Base-by-base conservation (phyloP, 495 filamentous ascomycete genomes). In the Hypoxylon cercidicola region DNA sequence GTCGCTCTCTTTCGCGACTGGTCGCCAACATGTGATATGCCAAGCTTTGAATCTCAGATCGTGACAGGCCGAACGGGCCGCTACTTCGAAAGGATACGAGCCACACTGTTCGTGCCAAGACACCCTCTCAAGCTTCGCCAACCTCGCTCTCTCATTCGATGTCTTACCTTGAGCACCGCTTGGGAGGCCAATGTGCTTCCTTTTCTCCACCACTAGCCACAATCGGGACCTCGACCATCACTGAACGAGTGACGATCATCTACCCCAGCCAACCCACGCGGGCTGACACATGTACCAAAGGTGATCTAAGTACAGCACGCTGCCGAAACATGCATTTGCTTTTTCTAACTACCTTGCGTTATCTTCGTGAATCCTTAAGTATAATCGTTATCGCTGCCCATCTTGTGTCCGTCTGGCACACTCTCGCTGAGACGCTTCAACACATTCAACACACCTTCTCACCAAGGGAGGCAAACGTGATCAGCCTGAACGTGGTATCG, bases 11-110 rank as follows among this genome's bases (percentile, higher is more conserved):
- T 56, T 50, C 41, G 19, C 32, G 48, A 46, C 48, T 62, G 59
- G 48, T 52, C 34, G 20, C 15, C 37, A 63, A 57, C 65, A 68
- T 68, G 65, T 68, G 65, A 68, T 64, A 37, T 68, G 65, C 65
- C 65, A 68, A 68, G 65, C n/a, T 44, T 37, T 23, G 43, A 60
- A 28, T 63, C 65, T 63, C 21, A 68, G 63, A 66, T 66, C 56
- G 56, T 66, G 49, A 66, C 63, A 66, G 63, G 63, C 51, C 56
- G 46, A 61, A 61, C 56, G 45, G 56, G 40, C 45, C 51, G 52
- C 46, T 21, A 55, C 37, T 41, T 30, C 19, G 45, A 7, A 28
- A 60, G 44, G 53, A 68, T 68, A 68, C 65, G 65, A 63, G 55
- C 65, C 65, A 68, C 65, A 68, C 45, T 13, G 60, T 63, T 64